These are phyloP conservation scores for Camelina neglecta DNA, from an alignment of 345 rosid species.

Conservation along the genomic window DNA sequence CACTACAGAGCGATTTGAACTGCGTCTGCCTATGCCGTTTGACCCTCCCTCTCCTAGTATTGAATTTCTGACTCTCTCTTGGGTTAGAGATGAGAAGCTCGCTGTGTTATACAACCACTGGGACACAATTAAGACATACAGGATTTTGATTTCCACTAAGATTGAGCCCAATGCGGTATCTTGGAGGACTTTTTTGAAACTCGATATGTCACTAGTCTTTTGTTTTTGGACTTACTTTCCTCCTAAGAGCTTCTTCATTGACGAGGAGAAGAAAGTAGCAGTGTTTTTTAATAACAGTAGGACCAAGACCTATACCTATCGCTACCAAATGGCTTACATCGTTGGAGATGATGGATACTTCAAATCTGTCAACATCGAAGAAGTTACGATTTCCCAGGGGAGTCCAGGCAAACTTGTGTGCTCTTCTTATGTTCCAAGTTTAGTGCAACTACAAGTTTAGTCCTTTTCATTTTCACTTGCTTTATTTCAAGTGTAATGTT, in stretches of 20 bases:
- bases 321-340: background rate
- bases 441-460: slow-evolving; percentile 6
- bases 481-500: too few species aligned
- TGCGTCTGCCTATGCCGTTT: background rate
- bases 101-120: background rate
- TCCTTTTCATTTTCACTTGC: slow-evolving; percentile 16
- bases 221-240: too few species aligned
- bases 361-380: background rate
- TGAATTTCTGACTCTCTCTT: background rate
- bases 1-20: background rate
- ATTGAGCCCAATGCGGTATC: too few species aligned
- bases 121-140: too few species aligned
- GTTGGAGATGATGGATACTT: background rate
- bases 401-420: background rate
- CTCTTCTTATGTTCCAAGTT: slow-evolving; percentile 19
- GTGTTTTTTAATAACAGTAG: background rate
- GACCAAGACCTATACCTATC: too few species aligned
- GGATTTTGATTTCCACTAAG: too few species aligned
- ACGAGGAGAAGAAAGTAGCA: slow-evolving; percentile 4
- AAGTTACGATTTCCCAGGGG: background rate
- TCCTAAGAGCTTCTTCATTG: background rate
- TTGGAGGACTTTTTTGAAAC: too few species aligned
- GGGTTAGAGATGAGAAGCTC: slow-evolving; percentile 3
- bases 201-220: too few species aligned
- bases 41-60: background rate